phyloP scores from a whole-genome alignment of 73 alveolate species.

The Blepharisma stoltei region DNA sequence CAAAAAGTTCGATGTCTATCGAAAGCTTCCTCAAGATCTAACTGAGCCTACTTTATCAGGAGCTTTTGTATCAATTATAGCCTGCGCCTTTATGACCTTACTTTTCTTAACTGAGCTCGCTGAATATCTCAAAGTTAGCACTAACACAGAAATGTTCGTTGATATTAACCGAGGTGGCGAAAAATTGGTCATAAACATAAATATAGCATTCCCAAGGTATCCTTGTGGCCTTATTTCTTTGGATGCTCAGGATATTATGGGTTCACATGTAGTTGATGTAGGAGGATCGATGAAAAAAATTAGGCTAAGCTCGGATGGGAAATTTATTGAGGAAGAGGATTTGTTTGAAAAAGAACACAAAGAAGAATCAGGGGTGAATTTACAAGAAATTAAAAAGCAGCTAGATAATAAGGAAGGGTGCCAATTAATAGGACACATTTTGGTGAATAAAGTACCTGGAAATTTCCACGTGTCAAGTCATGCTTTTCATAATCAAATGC shows the following conservation, averaged over 20 bases:
- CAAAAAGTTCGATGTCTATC: conserved; percentile 50
- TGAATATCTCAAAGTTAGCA: conserved; percentile 61
- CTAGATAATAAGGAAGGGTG: conserved; percentile 77
- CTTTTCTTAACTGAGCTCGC: conserved; percentile 80
- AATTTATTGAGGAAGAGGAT: conserved; percentile 60
- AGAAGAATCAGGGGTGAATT: conserved; percentile 36
- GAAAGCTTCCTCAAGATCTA: conserved; percentile 72
- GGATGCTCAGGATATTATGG: conserved; percentile 92
- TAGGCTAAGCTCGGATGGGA: conserved; percentile 53
- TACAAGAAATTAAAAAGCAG: background rate
- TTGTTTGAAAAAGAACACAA: conserved; percentile 38
- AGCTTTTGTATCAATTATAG: conserved; percentile 79
- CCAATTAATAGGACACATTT: conserved; percentile 68
- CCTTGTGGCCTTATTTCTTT: conserved; percentile 93
- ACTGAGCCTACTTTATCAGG: conserved; percentile 88
- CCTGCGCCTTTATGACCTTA: conserved; percentile 60
- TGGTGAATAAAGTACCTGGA: conserved; percentile 80
- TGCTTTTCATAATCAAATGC: conserved; percentile 61
- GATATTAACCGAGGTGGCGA: conserved; percentile 82
- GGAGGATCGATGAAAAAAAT: conserved; percentile 71
- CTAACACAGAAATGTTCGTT: conserved; percentile 76
- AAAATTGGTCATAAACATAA: conserved; percentile 80
- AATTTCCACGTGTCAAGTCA: conserved; percentile 91
- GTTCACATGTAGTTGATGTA: conserved; percentile 80
- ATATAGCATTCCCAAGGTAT: conserved; percentile 71